Evolutionary conservation across 176 grass and related monocot genomes (phyloP).

Genomic region (Phyllostachys edulis): DNA sequence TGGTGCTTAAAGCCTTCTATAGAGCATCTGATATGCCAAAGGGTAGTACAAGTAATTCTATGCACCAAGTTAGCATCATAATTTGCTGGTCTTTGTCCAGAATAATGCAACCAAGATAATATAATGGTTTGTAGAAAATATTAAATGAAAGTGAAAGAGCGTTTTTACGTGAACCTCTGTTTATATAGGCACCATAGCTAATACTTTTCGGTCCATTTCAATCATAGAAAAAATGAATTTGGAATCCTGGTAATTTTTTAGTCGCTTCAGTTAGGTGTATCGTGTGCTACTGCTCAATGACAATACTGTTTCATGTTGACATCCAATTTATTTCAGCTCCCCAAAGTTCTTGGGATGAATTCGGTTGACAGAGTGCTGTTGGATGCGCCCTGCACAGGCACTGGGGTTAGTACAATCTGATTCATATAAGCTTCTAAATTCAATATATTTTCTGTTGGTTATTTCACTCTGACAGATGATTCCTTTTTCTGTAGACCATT

Average conservation of each 20-base stretch:
- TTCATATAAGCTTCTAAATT: constrained; percentile 25
- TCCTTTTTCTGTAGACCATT: constrained; percentile 65
- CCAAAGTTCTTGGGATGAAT: constrained; percentile 83
- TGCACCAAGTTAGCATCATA: neutral
- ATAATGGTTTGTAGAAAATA: constrained; percentile 2
- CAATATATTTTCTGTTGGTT: constrained; percentile 10
- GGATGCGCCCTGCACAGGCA: constrained; percentile 95
- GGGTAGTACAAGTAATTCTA: neutral
- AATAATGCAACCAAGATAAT: neutral
- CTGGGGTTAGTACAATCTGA: constrained; percentile 56
- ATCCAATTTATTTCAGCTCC: constrained; percentile 59
- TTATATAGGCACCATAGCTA: neutral
- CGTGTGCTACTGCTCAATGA: neutral
- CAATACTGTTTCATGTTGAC: constrained; percentile 5
- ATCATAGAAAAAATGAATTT: neutral
- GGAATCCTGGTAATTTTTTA: neutral
- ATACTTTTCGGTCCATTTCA: constrained; percentile 1
- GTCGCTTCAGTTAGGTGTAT: neutral
- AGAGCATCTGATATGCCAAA: neutral
- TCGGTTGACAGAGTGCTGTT: constrained; percentile 94
- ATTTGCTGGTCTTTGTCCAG: neutral
- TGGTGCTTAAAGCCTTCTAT: neutral
- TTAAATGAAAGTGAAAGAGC: neutral
- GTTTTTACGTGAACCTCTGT: neutral
- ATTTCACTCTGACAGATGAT: neutral